Base-by-base conservation (phyloP, 148 eudicot genomes). In the Silene uniflora region DNA sequence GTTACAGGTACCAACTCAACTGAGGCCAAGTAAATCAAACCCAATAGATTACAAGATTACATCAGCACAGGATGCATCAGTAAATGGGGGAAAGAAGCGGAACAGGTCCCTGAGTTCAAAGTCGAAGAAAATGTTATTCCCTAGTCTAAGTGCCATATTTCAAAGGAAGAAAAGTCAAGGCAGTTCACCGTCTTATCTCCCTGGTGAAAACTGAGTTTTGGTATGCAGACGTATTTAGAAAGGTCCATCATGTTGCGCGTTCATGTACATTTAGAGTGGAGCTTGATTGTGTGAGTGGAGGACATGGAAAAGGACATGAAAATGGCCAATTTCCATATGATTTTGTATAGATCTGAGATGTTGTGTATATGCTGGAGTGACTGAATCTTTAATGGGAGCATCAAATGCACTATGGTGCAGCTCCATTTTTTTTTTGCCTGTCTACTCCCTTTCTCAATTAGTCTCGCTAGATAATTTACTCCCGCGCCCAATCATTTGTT, bases 121-220 rank as follows among this genome's bases (percentile, higher is more conserved):
- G 21, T 59, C 90, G 3, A 92, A 87, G 77, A 91, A 88, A 80
- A 79, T 60, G 47, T 81, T 91, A 25, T 72, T 86, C 81, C 94
- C 94, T 3, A 89, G 74, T 82, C 61, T 96, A 68, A 85, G 86
- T 66, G 85, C 89, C 62, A 84, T 96, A 59, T 92, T 96, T 65
- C 86, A 79, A 56, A 90, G 84, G 89, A 94, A 94, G 89, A 91
- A 85, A 76, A 87, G 81, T 70, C 87, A 80, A 73, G 86, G 86
- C 17, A 88, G 85, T 49, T 85, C 91, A 11, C 93, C 91, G 23
- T 89, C 97, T 74, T 85, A 83, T 85, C 77, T 88, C 67, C 91
- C 92, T 32, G 90, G 88, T 25, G 93, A 91, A 81, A 73, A 74
- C 17, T 81, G 81, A 81, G 60, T 13, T 35, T 14, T 52, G 56